Conservation (phyloP, 345 rosid species). For the Triadica sebifera region DNA sequence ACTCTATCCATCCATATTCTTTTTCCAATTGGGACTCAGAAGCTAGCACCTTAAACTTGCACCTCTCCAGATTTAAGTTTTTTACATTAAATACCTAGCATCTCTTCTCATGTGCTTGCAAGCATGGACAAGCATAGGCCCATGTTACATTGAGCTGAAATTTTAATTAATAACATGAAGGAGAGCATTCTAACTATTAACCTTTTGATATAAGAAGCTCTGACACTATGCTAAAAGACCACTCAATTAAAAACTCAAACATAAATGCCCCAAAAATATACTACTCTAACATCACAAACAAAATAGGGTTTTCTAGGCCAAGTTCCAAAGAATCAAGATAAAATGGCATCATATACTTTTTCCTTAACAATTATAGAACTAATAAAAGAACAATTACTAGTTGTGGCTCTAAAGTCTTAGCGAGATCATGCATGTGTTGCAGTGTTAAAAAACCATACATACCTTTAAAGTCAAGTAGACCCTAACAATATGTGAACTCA, state of each 20-base stretch:
- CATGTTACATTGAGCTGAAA: no score
- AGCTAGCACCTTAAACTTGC: no score
- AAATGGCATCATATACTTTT: background rate
- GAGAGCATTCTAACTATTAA: no score
- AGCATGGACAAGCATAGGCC: background rate
- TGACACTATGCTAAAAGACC: background rate
- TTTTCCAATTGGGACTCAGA: no score
- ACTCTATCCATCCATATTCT: no score
- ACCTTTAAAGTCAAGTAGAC: constrained; percentile 91
- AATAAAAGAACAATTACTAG: background rate
- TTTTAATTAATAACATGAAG: no score
- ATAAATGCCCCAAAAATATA: no score
- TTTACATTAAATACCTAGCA: no score
- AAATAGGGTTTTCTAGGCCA: background rate
- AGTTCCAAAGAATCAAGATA: background rate
- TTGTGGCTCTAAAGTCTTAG: background rate
- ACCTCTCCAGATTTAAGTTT: no score
- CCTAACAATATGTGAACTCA: constrained; percentile 78
- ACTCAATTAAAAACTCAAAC: no score
- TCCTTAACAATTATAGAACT: background rate
- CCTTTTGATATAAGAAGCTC: background rate
- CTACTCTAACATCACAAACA: background rate
- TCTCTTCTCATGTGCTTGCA: no score
- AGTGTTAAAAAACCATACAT: constrained; percentile 16
- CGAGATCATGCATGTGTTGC: background rate